Conservation (phyloP, 1,284 basidiomycete species). For the Sanghuangporus weigelae region DNA sequence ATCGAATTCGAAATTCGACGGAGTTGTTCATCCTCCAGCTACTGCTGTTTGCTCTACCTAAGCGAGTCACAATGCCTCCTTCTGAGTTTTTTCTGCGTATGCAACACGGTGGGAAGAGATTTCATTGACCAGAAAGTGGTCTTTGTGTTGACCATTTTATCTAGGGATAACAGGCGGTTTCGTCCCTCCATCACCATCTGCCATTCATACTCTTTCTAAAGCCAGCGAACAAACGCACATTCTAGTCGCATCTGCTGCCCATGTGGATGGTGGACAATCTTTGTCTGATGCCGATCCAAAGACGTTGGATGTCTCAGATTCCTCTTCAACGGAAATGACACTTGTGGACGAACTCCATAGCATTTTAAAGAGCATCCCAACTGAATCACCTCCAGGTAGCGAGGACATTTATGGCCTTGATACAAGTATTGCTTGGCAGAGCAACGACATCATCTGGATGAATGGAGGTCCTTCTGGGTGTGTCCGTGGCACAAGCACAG, state of each 20-base stretch:
- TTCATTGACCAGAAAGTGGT: not conserved
- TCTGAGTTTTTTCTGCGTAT: conserved; percentile 1
- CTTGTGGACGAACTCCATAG: conserved; percentile 50
- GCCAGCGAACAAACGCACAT: conserved; percentile 32
- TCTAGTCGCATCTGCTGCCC: conserved; percentile 41
- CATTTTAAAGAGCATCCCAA: conserved; percentile 54
- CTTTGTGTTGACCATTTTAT: not conserved
- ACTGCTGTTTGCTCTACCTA: too few relatives aligned
- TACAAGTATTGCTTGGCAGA: conserved; percentile 59
- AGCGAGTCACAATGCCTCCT: not conserved
- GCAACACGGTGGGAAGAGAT: not conserved
- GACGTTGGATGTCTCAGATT: conserved; percentile 33
- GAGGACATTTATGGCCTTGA: conserved; percentile 68
- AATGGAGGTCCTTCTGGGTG: conserved; percentile 62
- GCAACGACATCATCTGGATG: conserved; percentile 51
- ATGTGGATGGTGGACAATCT: conserved; percentile 41
- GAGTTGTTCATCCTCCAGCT: too few relatives aligned
- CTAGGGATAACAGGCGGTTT: conserved; percentile 72
- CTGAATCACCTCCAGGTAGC: conserved; percentile 53
- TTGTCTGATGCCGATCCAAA: conserved; percentile 43
- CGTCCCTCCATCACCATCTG: conserved; percentile 57
- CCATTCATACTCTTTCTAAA: conserved; percentile 47
- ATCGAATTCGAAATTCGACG: too few relatives aligned
- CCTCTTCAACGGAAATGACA: conserved; percentile 18
- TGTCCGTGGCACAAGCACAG: conserved; percentile 41